Conservation (phyloP, 176 grass and related monocot genomes). For the Juncus inflexus region DNA sequence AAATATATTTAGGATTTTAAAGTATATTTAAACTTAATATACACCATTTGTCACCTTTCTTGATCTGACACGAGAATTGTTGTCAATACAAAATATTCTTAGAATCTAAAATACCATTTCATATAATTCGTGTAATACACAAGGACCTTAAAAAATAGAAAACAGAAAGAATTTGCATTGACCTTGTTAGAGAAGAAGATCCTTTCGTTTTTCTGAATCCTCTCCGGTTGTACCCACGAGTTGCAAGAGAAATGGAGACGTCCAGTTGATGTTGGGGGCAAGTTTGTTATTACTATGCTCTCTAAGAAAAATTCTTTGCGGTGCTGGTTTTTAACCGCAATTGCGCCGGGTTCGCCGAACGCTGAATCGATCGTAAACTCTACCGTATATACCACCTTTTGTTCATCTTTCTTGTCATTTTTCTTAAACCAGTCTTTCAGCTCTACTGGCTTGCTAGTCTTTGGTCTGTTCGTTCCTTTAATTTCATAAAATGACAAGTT, state of each 20-base stretch:
- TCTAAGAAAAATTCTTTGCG: conserved; percentile 77
- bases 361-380: conserved; percentile 69
- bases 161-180: not conserved
- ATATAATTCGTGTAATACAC: not conserved
- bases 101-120: no score
- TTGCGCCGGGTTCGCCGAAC: conserved; percentile 79
- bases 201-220: conserved; percentile 32
- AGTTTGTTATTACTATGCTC: conserved; percentile 75
- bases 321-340: conserved; percentile 71
- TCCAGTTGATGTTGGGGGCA: conserved; percentile 27
- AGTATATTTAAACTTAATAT: no score
- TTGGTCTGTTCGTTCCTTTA: no score
- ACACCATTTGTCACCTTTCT: no score
- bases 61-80: no score
- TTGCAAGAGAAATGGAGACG: conserved; percentile 67
- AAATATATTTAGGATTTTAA: no score
- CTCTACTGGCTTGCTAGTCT: conserved; percentile 6
- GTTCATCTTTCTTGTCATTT: conserved; percentile 53
- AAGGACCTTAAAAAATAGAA: not conserved
- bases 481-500: no score
- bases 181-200: conserved; percentile 85
- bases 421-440: conserved; percentile 85
- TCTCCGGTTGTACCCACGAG: conserved; percentile 66
- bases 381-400: conserved; percentile 67
- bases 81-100: no score